phyloP scores from a whole-genome alignment of 441 rosid species.

The Cnidoscolus chayamansa region DNA sequence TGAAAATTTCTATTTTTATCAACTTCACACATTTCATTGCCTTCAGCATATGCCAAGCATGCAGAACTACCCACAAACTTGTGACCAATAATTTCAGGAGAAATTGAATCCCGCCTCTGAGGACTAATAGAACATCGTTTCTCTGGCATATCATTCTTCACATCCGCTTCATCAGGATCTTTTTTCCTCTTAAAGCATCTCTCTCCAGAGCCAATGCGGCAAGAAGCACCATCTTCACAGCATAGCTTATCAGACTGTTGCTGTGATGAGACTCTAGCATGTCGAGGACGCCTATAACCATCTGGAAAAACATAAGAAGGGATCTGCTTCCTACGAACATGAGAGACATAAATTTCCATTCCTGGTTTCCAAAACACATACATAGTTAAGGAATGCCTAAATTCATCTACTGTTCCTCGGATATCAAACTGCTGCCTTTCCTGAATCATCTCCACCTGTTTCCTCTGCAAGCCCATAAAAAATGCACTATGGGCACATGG shows the following conservation, averaged over 20 bases:
- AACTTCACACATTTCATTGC: slow-evolving; percentile 13
- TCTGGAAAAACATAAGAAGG: slow-evolving; percentile 55
- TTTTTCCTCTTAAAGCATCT: slow-evolving; percentile 48
- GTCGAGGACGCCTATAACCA: slow-evolving; percentile 40
- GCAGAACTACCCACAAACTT: slow-evolving; percentile 15
- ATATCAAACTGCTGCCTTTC: slow-evolving; percentile 76
- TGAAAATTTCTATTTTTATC: slow-evolving; percentile 14
- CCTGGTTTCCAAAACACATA: slow-evolving; percentile 68
- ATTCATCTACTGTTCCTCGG: slow-evolving; percentile 58
- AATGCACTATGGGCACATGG: slow-evolving; percentile 49
- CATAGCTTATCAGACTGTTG: slow-evolving; percentile 32
- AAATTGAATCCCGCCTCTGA: slow-evolving; percentile 25
- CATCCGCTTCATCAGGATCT: slow-evolving; percentile 27
- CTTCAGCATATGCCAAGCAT: slow-evolving; percentile 15
- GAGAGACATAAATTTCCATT: slow-evolving; percentile 66
- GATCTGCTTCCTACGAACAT: slow-evolving; percentile 57
- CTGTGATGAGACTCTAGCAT: slow-evolving; percentile 25
- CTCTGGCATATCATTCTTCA: slow-evolving; percentile 22
- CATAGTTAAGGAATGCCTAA: slow-evolving; percentile 44
- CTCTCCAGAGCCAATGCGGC: slow-evolving; percentile 30
- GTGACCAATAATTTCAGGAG: slow-evolving; percentile 32
- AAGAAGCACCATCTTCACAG: slow-evolving; percentile 30
- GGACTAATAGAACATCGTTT: slow-evolving; percentile 39
- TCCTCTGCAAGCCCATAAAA: slow-evolving; percentile 70
- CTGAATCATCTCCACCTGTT: slow-evolving; percentile 48